Evolutionary conservation across 2,329 filamentous ascomycete genomes (phyloP).

Genomic region (Biscogniauxia sp.): DNA sequence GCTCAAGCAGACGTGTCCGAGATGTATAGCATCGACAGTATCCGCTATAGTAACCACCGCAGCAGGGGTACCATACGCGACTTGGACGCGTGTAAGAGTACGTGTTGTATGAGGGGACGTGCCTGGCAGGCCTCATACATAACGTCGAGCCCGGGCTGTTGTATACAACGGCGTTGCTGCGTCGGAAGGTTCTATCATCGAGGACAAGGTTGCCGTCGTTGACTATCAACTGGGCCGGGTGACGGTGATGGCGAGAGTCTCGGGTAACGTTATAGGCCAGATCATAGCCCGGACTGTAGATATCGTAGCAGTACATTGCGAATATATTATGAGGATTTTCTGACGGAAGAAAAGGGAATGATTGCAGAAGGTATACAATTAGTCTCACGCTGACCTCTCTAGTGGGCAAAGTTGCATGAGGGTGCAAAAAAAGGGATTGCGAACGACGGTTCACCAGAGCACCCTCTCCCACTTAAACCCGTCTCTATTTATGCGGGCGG

Average conservation of each 20-base stretch:
- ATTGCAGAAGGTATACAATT: neutral
- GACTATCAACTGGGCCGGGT: conserved; percentile 25
- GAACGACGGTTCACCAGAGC: neutral
- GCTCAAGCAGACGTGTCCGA: too few species aligned
- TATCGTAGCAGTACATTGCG: conserved; percentile 8
- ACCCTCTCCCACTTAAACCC: neutral
- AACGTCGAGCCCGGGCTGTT: conserved; percentile 26
- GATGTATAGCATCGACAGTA: too few species aligned
- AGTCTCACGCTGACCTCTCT: neutral
- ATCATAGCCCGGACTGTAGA: conserved; percentile 14
- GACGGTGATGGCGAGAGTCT: conserved; percentile 15
- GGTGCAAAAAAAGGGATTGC: neutral
- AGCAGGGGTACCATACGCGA: neutral
- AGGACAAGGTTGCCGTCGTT: conserved; percentile 28
- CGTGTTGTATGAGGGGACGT: neutral
- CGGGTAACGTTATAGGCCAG: conserved; percentile 16
- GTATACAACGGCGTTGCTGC: conserved; percentile 28
- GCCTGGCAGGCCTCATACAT: conserved; percentile 8
- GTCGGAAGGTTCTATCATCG: conserved; percentile 18
- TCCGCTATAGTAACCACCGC: too few species aligned
- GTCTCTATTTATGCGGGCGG: neutral
- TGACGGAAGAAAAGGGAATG: neutral
- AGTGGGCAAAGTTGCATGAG: neutral
- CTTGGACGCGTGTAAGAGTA: neutral
- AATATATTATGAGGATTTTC: neutral